phyloP scores from a whole-genome alignment of 176 grass and related monocot genomes.

The Themeda triandra region DNA sequence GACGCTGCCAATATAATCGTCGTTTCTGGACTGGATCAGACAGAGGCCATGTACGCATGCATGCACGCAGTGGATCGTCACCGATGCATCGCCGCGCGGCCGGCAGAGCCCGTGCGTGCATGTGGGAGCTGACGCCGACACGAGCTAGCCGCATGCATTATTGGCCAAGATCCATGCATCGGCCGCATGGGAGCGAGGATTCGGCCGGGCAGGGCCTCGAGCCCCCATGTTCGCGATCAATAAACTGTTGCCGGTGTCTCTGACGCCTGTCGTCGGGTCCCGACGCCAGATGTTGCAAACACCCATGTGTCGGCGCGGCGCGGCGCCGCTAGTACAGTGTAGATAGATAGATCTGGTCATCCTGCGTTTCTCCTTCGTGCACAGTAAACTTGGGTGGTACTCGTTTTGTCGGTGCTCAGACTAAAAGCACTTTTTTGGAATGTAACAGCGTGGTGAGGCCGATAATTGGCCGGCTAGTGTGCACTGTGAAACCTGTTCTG shows the following conservation, averaged over 20 bases:
- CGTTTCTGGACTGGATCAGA: conserved; percentile 3
- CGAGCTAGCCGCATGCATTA: background rate
- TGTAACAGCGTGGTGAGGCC: background rate
- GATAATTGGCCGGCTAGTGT: background rate
- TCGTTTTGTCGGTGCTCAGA: background rate
- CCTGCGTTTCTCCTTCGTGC: background rate
- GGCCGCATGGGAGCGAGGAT: conserved; percentile 31
- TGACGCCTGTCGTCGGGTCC: conserved; percentile 28
- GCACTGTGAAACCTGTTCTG: background rate
- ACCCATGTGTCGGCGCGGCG: conserved; percentile 4
- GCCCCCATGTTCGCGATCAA: conserved; percentile 38
- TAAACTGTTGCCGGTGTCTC: conserved; percentile 20
- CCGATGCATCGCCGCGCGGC: too few species aligned
- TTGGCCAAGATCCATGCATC: background rate
- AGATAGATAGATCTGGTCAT: conserved; percentile 24
- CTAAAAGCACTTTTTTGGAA: background rate
- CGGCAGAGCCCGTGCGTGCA: conserved; percentile 15
- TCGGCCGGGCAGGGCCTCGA: background rate
- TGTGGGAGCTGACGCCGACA: background rate
- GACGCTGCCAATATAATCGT: background rate
- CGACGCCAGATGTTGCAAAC: conserved; percentile 15
- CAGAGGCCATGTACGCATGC: background rate
- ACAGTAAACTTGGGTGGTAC: background rate
- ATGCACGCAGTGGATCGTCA: background rate
- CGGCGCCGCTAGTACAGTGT: background rate